Evolutionary conservation across 768 basidiomycete genomes (phyloP), one percentile per base, ranked within the genome.

Genomic region (Lentinula aciculospora): DNA sequence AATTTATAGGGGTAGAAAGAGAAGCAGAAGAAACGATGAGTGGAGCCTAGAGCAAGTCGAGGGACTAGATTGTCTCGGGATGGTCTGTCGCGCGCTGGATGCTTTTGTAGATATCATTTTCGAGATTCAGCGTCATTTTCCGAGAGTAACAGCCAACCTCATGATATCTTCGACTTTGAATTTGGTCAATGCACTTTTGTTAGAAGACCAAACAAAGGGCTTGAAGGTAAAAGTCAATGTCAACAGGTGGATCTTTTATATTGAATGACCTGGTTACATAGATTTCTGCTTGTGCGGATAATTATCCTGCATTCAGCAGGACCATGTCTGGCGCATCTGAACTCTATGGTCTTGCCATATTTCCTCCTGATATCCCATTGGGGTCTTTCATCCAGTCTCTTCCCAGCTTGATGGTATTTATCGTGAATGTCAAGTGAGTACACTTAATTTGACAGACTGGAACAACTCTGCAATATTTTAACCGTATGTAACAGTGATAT

Each of bases 401-500:
- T 32, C 76, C 74, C 0, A 73, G 75, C 39, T 61, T 74, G n/a
- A 64, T 63, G 12, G 54, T 64, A 12, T 71, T 64, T 59, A 67
- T 73, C 27, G 65, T 70, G 28, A 69, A 71, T 23, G 65, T 59
- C 49, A 78, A 78, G 77, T 77, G 23, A 53, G 72, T 67, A 13
- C 12, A 17, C 58, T n/a, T 56, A 9, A n/a, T n/a, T n/a, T n/a
- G n/a, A n/a, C 32, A 13, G 8, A 23, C 25, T 36, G 10, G 3
- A 17, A 17, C 4, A n/a, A n/a, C n/a, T n/a, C n/a, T n/a, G n/a
- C n/a, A n/a, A n/a, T n/a, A n/a, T n/a, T n/a, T n/a, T n/a, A n/a
- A n/a, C n/a, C n/a, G n/a, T n/a, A n/a, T n/a, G n/a, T 42, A 3
- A 17, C 40, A 77, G 75, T 57, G 75, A 78, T 34, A 62, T 76